phyloP scores from a whole-genome alignment of 2,329 filamentous ascomycete species.

The Exophiala aquamarina region DNA sequence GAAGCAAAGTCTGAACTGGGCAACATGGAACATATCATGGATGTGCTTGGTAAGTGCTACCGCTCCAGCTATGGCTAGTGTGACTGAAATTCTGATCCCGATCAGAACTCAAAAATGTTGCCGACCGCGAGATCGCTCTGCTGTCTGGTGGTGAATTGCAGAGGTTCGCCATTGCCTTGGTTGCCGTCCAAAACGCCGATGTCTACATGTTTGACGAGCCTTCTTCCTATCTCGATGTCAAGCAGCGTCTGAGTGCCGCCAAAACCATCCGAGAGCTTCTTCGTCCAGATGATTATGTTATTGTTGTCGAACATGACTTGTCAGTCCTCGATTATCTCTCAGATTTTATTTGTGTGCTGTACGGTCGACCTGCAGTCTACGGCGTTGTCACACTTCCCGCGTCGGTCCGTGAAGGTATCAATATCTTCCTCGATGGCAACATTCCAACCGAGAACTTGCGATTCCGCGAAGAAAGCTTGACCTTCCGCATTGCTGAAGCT shows the following conservation, averaged over 20 bases:
- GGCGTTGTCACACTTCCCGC: conserved; percentile 95
- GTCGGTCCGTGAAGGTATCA: conserved; percentile 98
- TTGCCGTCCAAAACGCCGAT: conserved; percentile 93
- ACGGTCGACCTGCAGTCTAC: conserved; percentile 92
- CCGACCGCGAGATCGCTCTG: conserved; percentile 84
- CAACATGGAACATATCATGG: conserved; percentile 78
- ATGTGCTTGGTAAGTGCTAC: conserved; percentile 62
- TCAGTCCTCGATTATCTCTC: conserved; percentile 98
- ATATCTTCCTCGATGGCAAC: conserved; percentile 97
- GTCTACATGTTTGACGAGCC: conserved; percentile 99
- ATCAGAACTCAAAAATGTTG: conserved; percentile 78
- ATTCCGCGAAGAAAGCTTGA: conserved; percentile 94
- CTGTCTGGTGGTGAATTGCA: conserved; percentile 98
- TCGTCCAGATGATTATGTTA: conserved; percentile 88
- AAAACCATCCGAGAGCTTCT: conserved; percentile 89
- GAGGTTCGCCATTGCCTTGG: conserved; percentile 93
- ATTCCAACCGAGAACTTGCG: conserved; percentile 98
- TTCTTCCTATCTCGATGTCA: conserved; percentile 98
- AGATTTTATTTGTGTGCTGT: conserved; percentile 96
- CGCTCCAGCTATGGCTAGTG: too few relatives aligned
- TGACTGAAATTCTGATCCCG: conserved; percentile 25
- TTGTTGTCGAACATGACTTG: conserved; percentile 98
- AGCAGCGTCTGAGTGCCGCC: conserved; percentile 92
- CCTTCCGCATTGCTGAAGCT: conserved; percentile 89
- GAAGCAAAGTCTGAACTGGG: conserved; percentile 72